phyloP scores from a whole-genome alignment of 73 alveolate genomes.

The Vitrella brassicaformis region DNA sequence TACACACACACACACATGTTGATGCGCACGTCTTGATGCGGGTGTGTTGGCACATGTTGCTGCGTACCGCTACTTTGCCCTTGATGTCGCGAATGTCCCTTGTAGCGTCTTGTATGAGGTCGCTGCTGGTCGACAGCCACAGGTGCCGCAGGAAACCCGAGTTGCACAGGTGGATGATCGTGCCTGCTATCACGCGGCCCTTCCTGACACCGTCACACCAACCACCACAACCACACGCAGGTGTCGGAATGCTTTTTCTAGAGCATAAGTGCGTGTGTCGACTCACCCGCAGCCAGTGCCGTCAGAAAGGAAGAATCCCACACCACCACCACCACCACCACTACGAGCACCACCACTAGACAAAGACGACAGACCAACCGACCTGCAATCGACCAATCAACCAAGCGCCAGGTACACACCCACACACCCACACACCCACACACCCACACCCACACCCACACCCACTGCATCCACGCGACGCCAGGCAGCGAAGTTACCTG shows the following conservation, averaged over 20 bases:
- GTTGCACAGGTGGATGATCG: neutral
- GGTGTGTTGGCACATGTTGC: too few relatives aligned
- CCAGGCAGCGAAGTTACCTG: too few relatives aligned
- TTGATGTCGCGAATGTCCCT: conserved; percentile 11
- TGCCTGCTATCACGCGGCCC: neutral
- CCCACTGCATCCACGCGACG: too few relatives aligned
- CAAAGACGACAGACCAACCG: too few relatives aligned
- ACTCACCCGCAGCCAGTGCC: conserved; percentile 39
- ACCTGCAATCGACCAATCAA: too few relatives aligned
- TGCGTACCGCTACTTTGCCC: too few relatives aligned
- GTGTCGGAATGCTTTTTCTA: neutral
- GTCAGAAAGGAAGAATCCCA: conserved; percentile 24
- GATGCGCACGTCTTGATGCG: too few relatives aligned
- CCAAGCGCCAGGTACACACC: too few relatives aligned
- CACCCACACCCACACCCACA: too few relatives aligned
- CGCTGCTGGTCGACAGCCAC: neutral
- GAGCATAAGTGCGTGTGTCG: neutral
- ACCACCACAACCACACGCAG: neutral
- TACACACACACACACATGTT: too few relatives aligned
- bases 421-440: too few relatives aligned
- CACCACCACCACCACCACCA: conserved; percentile 11
- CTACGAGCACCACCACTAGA: too few relatives aligned
- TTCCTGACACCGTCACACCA: neutral
- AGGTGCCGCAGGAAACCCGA: neutral
- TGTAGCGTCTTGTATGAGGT: conserved; percentile 12